These are phyloP conservation scores for Viola odorata DNA, from an alignment of 345 rosid species.

Conservation along the genomic window DNA sequence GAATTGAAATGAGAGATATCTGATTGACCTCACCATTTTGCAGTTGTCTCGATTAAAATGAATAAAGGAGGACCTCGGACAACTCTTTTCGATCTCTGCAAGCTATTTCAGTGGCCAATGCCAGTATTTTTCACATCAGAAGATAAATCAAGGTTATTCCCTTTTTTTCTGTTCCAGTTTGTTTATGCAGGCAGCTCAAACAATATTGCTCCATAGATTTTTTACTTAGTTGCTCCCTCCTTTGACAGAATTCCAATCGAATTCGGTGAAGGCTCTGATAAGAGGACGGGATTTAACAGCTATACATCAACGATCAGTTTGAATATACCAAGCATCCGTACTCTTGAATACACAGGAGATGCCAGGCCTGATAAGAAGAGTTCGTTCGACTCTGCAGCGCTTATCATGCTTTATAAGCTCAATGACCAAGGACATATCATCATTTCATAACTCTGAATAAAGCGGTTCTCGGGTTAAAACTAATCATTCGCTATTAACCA, in stretches of 20 bases:
- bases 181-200: neutral
- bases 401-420: conserved; percentile 52
- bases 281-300: conserved; percentile 39
- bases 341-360: conserved; percentile 46
- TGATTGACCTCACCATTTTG: conserved; percentile 10
- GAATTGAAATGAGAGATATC: neutral
- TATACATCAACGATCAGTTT: conserved; percentile 47
- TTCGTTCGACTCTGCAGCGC: conserved; percentile 72
- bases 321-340: conserved; percentile 46
- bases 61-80: conserved; percentile 86
- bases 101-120: conserved; percentile 69
- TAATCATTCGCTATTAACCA: too few relatives aligned
- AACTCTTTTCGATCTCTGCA: conserved; percentile 61
- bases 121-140: conserved; percentile 52
- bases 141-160: conserved; percentile 40
- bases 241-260: conserved; percentile 41
- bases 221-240: neutral
- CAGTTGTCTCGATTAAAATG: conserved; percentile 56
- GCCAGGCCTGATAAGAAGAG: conserved; percentile 78
- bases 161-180: neutral
- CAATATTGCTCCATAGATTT: neutral
- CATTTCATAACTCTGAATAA: conserved; percentile 18
- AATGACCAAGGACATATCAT: conserved; percentile 41
- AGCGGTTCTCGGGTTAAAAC: too few relatives aligned
- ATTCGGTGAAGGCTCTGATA: conserved; percentile 37